Percentiles rank a stretch among this genome's conserved stretches.
Conservation (phyloP, 306 rosid genomes). For the Betula pendula region DNA sequence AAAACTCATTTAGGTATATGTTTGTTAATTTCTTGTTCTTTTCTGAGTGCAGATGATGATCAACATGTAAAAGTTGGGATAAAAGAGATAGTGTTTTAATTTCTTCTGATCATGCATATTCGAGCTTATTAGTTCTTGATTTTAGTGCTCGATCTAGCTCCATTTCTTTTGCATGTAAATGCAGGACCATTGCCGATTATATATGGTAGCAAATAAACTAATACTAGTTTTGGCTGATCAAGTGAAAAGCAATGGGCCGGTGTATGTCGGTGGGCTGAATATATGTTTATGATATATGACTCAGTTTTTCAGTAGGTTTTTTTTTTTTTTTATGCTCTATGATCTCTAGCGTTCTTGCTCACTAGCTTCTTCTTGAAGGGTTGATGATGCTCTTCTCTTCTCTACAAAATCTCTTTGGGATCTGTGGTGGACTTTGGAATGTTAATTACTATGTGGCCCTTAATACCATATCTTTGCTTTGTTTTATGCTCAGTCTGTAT, state of each 20-base stretch:
- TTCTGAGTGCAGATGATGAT: constrained; percentile 32
- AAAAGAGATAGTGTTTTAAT: constrained; percentile 18
- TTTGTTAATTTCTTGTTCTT: constrained; percentile 12
- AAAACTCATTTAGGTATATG: constrained; percentile 44
- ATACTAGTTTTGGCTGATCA: background rate
- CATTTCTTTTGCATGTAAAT: constrained; percentile 17
- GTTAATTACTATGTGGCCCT: constrained; percentile 18
- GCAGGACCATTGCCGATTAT: constrained; percentile 3
- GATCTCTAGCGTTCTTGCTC: background rate
- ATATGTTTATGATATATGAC: too few species aligned
- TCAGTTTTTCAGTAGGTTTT: background rate
- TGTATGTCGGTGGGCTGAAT: too few species aligned
- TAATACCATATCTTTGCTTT: constrained; percentile 48
- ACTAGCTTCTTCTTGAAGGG: background rate
- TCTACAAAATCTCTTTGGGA: constrained; percentile 37
- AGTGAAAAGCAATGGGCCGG: background rate
- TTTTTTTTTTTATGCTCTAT: too few species aligned
- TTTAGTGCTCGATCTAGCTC: background rate
- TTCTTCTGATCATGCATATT: background rate
- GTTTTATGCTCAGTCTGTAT: constrained; percentile 53
- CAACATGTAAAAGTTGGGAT: constrained; percentile 42
- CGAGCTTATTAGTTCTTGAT: constrained; percentile 10
- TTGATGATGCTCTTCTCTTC: constrained; percentile 17
- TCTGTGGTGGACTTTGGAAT: constrained; percentile 38
- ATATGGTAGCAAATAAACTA: constrained; percentile 5